Evolutionary conservation across 2,329 filamentous ascomycete species (phyloP).

Genomic region (Aspergillus sp.): DNA sequence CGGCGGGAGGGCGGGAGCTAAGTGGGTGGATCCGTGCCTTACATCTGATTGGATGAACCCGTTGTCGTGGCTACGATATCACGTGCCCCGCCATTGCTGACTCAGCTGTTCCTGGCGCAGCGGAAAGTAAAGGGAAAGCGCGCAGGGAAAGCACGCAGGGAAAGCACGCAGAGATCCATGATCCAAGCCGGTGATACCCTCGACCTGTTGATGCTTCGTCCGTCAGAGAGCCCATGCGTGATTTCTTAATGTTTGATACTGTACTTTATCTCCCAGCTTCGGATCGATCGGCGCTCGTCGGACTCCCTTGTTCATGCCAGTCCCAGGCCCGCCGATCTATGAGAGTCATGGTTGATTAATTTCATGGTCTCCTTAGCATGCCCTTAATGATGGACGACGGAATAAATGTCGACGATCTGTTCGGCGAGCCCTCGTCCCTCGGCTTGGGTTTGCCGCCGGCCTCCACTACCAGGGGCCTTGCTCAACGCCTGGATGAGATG

Average conservation of each 20-base stretch:
- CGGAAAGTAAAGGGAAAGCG: neutral
- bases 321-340: neutral
- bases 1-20: conserved; percentile 3
- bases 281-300: neutral
- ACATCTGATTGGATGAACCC: conserved; percentile 5
- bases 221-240: no score
- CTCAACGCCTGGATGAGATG: conserved; percentile 66
- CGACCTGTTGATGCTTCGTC: no score
- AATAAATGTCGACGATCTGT: conserved; percentile 62
- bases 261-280: neutral
- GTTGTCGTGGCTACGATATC: conserved; percentile 13
- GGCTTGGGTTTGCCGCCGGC: conserved; percentile 49
- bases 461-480: conserved; percentile 56
- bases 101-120: conserved; percentile 7
- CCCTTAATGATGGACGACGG: conserved; percentile 49
- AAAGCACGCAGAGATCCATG: neutral
- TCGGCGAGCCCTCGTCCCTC: conserved; percentile 54
- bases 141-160: neutral
- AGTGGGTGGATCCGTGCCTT: neutral
- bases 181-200: no score
- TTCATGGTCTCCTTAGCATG: conserved; percentile 23
- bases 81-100: conserved; percentile 13
- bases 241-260: no score
- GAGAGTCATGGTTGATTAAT: neutral
- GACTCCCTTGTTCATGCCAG: neutral